A percentile compares a stretch with the other conserved stretches of the same genome.
Evolutionary conservation across 1,284 basidiomycete genomes (phyloP).

Genomic region (Naganishia liquefaciens): DNA sequence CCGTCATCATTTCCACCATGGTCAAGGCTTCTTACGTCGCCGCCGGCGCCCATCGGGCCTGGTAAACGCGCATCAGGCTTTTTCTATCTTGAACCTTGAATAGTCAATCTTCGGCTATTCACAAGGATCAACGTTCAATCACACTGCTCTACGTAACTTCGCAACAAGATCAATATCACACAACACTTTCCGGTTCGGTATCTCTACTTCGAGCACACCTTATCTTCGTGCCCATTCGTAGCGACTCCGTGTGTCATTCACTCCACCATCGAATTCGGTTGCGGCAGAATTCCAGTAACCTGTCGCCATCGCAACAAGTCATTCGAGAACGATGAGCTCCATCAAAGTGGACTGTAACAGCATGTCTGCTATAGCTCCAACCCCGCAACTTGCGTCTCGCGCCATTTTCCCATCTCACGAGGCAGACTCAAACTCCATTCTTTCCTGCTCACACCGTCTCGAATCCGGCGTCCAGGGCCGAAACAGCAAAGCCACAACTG

Average conservation of each 20-base stretch:
- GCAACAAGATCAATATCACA: conserved; percentile 27
- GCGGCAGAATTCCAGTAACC: conserved; percentile 1
- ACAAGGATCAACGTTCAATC: conserved; percentile 6
- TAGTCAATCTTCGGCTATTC: background rate
- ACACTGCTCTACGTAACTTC: conserved; percentile 8
- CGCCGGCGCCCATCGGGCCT: conserved; percentile 25
- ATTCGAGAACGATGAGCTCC: conserved; percentile 28
- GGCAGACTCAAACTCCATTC: conserved; percentile 2
- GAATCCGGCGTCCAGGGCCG: conserved; percentile 1
- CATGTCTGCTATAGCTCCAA: conserved; percentile 11
- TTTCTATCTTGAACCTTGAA: conserved; percentile 13
- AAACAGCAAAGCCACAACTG: background rate
- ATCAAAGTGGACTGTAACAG: conserved; percentile 11
- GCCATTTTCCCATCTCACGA: background rate
- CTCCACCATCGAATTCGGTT: conserved; percentile 6
- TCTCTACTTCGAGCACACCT: conserved; percentile 18
- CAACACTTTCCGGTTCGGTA: conserved; percentile 20
- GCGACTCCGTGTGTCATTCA: conserved; percentile 25
- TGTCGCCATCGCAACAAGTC: background rate
- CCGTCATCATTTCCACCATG: conserved; percentile 5
- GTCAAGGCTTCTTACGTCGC: conserved; percentile 21
- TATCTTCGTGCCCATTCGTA: conserved; percentile 9
- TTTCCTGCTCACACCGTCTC: conserved; percentile 27
- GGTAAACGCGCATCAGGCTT: conserved; percentile 15
- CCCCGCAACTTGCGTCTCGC: background rate